Evolutionary conservation across 139 green algal species (phyloP), one percentile per base, ranked within the genome.

Genomic region (Bryopsis sp.): DNA sequence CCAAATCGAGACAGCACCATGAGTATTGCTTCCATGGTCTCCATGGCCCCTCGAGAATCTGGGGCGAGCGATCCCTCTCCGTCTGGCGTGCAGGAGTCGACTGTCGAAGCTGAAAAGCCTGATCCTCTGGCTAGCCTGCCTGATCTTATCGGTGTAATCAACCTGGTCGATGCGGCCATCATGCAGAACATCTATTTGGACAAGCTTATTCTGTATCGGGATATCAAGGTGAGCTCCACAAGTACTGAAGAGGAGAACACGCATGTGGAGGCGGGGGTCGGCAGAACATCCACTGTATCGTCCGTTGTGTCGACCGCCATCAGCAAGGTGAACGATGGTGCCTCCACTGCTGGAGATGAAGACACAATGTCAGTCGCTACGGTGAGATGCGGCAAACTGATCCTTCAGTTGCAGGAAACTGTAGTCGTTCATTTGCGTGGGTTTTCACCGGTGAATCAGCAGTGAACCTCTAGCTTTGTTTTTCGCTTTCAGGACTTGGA

Each of bases 201-300:
- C 7, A 77, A 86, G 76, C 72, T 90, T 47, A 74, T 90, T 39
- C 61, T 81, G 47, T 90, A 90, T 74, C n/a, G 31, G 43, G 59
- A 67, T 24, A 67, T 67, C 31, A 8, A 39, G 7, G 19, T 47
- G 7, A 26, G 43, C 7, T 6, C 15, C 6, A 11, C 33, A 47
- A 67, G 7, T 47, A 7, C 24, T 4, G 59, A 47, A 8, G 59
- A 67, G 31, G 31, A 6, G 33, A 31, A 67, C 4, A 26, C 28
- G 31, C 7, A 5, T 26, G 59, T 39, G 31, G 33, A n/a, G 24
- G 15, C 43, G 15, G 15, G 43, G 43, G 11, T 54, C 15, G 43
- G 15, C 15, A 54, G 43, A 19, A 54, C 19, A 19, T 11, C 11
- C 15, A 54, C 15, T 19, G 43, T 11, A 19, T 54, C 43, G 15